Evolutionary conservation across 2,329 filamentous ascomycete species (phyloP), one percentile per base, ranked within the genome.

Genomic region (Acarospora socialis): DNA sequence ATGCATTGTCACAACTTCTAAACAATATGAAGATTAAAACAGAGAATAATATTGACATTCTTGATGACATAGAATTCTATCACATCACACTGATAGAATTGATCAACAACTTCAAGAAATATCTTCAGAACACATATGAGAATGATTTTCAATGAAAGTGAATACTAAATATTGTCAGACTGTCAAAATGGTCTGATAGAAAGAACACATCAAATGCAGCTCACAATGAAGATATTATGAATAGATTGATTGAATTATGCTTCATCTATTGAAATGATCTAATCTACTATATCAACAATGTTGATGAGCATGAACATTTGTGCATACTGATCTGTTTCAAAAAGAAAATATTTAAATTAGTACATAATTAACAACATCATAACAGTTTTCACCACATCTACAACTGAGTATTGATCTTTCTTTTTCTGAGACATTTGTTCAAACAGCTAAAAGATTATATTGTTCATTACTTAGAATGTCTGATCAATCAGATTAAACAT

Each of bases 361-460:
- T 9, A 2, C 22, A 33, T n/a, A n/a, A n/a, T n/a, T n/a, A n/a
- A n/a, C n/a, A n/a, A n/a, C n/a, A n/a, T n/a, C n/a, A n/a, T n/a
- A n/a, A n/a, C 18, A 33, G 7, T 8, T 15, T 17, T 4, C 12
- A 2, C 2, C 19, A 34, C 3, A 12, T 12, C 13, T 7, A 5
- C 2, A 29, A 15, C 8, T n/a, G 18, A 10, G 15, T 7, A 15
- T 13, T 8, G 8, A 29, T 14, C 12, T 21, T 29, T 21, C 21
- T 19, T 7, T 35, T 30, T 24, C 30, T 35, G 9, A 8, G 21
- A 8, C 13, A 20, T 4, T n/a, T 35, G 12, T 12, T 6, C 8
- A 30, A 24, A n/a, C 8, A 24, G 4, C 15, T 35, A 12, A 7
- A 23, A 4, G 20, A 22, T 3, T 35, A 23, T 30, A 30, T 35